Conservation (phyloP, 73 alveolate species). For the Paramecium tetraurelia region DNA sequence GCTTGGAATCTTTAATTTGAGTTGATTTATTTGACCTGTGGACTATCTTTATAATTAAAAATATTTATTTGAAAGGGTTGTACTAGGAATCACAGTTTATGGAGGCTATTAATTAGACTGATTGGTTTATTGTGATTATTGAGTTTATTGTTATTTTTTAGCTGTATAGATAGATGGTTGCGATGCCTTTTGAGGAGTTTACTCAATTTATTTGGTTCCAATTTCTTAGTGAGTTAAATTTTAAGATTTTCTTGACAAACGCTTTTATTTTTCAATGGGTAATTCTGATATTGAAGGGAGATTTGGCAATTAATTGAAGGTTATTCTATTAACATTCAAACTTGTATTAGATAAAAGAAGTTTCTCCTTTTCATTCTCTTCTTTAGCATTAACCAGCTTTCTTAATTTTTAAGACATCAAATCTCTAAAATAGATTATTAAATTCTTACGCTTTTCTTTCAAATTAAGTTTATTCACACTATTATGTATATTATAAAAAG, state of each 20-base stretch:
- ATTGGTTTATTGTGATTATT: background rate
- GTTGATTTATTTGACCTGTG: background rate
- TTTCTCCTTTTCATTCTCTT: background rate
- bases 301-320: background rate
- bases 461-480: background rate
- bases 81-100: background rate
- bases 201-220: background rate
- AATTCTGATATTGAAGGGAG: background rate
- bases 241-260: background rate
- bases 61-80: background rate
- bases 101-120: background rate
- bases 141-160: background rate
- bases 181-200: background rate
- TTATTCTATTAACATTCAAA: background rate
- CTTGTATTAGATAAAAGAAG: background rate
- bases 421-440: background rate
- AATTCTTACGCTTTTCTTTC: slow-evolving; percentile 15
- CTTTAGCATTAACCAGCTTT: background rate
- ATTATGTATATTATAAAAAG: background rate
- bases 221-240: background rate
- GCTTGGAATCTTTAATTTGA: background rate
- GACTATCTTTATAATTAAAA: background rate
- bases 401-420: background rate
- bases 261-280: background rate
- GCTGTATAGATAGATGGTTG: background rate